Evolutionary conservation across 441 rosid genomes (phyloP).

Genomic region (Kokia cookei): DNA sequence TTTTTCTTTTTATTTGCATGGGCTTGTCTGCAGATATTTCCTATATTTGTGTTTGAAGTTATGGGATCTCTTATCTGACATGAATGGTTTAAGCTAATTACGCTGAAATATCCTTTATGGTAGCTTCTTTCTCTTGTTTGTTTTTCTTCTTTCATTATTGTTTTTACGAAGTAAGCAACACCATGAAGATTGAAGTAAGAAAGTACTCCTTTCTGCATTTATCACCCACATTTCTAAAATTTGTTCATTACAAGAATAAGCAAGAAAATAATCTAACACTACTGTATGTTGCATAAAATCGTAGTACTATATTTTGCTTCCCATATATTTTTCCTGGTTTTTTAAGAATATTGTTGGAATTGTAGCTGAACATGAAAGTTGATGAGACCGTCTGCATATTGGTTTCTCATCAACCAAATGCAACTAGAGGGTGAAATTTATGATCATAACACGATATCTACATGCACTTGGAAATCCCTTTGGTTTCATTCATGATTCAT

Average conservation of each 20-base stretch:
- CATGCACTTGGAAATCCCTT: neutral
- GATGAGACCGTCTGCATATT: neutral
- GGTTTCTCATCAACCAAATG: neutral
- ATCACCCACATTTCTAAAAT: neutral
- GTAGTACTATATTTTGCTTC: neutral
- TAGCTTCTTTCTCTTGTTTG: neutral
- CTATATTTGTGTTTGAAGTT: slow-evolving; percentile 4
- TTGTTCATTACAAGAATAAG: neutral
- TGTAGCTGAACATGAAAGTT: slow-evolving; percentile 2
- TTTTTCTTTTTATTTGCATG: slow-evolving; percentile 17
- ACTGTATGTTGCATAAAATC: neutral
- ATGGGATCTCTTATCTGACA: slow-evolving; percentile 16
- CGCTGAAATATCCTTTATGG: neutral
- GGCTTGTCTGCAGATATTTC: slow-evolving; percentile 19
- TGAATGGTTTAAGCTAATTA: neutral
- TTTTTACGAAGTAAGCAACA: neutral
- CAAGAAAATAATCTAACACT: neutral
- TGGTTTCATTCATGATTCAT: neutral
- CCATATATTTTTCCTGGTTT: neutral
- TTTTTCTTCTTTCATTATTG: neutral
- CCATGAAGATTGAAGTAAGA: neutral
- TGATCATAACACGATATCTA: neutral
- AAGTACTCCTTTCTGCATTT: neutral
- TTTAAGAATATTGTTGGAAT: neutral
- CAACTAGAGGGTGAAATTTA: neutral